phyloP scores from a whole-genome alignment of 306 rosid genomes.

The Sechiopsis laciniata region DNA sequence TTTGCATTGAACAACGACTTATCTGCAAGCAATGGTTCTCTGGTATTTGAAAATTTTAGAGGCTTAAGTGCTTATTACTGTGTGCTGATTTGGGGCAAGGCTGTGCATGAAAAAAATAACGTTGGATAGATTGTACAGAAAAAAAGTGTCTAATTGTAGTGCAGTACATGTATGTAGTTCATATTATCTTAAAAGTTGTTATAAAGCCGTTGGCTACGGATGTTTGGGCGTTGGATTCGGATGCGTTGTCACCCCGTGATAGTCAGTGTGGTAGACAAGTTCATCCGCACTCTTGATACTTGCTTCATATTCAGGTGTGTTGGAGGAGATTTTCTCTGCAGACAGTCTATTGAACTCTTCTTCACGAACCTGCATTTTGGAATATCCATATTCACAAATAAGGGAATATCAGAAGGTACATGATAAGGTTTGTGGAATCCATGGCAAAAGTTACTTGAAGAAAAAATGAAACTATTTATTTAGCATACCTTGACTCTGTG shows the following conservation, averaged over 20 bases:
- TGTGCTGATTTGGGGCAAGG: slow-evolving; percentile 10
- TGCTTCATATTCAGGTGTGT: slow-evolving; percentile 26
- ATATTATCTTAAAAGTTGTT: slow-evolving; percentile 5
- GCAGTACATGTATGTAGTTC: slow-evolving; percentile 19
- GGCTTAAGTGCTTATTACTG: background rate
- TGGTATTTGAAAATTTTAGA: background rate
- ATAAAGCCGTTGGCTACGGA: slow-evolving; percentile 30
- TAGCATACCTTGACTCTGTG: background rate
- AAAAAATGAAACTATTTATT: background rate
- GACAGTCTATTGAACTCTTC: slow-evolving; percentile 29
- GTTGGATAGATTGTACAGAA: slow-evolving; percentile 1
- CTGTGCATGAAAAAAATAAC: slow-evolving; percentile 6
- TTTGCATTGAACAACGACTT: slow-evolving; percentile 35
- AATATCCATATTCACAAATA: slow-evolving; percentile 8
- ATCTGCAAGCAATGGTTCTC: slow-evolving; percentile 16
- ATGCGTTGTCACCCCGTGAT: slow-evolving; percentile 88
- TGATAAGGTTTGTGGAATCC: background rate
- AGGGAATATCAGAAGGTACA: background rate
- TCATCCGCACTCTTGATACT: slow-evolving; percentile 35
- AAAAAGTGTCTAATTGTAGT: slow-evolving; percentile 3
- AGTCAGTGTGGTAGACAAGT: slow-evolving; percentile 67
- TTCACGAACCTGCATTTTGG: slow-evolving; percentile 48
- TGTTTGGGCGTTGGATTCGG: slow-evolving; percentile 77
- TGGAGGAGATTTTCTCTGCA: slow-evolving; percentile 33
- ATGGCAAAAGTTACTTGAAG: background rate